Evolutionary conservation across 2,329 filamentous ascomycete genomes (phyloP).

Genomic region (Biscogniauxia marginata): DNA sequence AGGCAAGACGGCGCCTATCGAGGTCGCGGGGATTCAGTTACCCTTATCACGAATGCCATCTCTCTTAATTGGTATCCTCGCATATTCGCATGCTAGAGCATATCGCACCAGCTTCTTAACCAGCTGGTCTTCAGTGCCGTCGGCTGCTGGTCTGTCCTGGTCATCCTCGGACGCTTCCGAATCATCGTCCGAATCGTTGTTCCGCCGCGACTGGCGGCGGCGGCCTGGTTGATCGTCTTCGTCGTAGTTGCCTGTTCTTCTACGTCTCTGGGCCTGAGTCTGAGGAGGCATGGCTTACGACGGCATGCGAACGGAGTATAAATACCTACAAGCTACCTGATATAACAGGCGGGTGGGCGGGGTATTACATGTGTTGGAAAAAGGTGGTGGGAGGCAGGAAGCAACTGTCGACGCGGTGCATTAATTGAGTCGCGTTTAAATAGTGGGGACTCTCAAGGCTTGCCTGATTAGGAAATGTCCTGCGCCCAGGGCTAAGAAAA

Average conservation of each 20-base stretch:
- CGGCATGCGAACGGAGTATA: background rate
- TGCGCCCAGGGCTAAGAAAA: background rate
- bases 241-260: slow-evolving; percentile 35
- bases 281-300: slow-evolving; percentile 27
- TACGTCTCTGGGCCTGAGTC: slow-evolving; percentile 26
- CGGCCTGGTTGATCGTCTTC: slow-evolving; percentile 36
- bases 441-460: background rate
- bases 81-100: slow-evolving; percentile 64
- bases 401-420: too few species aligned
- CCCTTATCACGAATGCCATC: slow-evolving; percentile 65
- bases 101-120: slow-evolving; percentile 69
- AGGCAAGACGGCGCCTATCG: background rate
- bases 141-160: slow-evolving; percentile 11
- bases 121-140: slow-evolving; percentile 48
- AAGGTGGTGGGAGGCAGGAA: background rate
- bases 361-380: too few species aligned
- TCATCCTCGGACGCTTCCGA: slow-evolving; percentile 12
- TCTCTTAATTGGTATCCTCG: slow-evolving; percentile 57
- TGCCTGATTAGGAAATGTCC: background rate
- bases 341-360: too few species aligned
- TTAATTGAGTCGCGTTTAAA: background rate
- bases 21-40: slow-evolving; percentile 28
- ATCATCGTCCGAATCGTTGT: slow-evolving; percentile 19
- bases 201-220: slow-evolving; percentile 25
- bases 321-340: background rate